These are phyloP conservation scores for Davidsoniella australis DNA, from an alignment of 2,329 filamentous ascomycete species.

Conservation along the genomic window DNA sequence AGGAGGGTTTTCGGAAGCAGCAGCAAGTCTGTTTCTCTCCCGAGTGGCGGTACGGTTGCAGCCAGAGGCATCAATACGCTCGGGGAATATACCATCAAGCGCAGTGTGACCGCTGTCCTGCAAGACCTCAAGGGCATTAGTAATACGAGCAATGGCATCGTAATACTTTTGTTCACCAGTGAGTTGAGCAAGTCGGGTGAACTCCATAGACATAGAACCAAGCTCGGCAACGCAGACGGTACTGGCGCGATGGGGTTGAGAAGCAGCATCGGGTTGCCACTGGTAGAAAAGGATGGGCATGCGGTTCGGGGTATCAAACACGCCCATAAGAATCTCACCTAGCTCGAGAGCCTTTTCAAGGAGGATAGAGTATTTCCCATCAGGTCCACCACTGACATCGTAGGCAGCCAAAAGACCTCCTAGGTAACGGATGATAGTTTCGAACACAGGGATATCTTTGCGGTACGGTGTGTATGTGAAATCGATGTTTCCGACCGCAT, in stretches of 20 bases:
- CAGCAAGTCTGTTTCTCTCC: slow-evolving; percentile 11
- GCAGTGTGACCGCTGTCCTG: slow-evolving; percentile 47
- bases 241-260: slow-evolving; percentile 45
- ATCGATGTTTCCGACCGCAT: slow-evolving; percentile 55
- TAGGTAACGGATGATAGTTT: slow-evolving; percentile 81
- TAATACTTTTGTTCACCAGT: slow-evolving; percentile 73
- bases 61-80: slow-evolving; percentile 60
- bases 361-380: slow-evolving; percentile 43
- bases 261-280: slow-evolving; percentile 52
- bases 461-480: slow-evolving; percentile 53
- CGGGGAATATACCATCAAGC: slow-evolving; percentile 65
- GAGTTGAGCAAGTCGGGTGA: slow-evolving; percentile 74
- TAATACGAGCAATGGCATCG: slow-evolving; percentile 75
- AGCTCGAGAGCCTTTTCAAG: slow-evolving; percentile 66
- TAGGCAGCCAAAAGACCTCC: slow-evolving; percentile 75
- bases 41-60: slow-evolving; percentile 42
- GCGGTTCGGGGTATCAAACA: slow-evolving; percentile 83
- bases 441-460: slow-evolving; percentile 69
- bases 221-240: slow-evolving; percentile 50
- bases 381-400: slow-evolving; percentile 54
- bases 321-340: slow-evolving; percentile 62
- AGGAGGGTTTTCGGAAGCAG: not conserved
- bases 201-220: slow-evolving; percentile 70
- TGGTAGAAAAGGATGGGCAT: slow-evolving; percentile 74
- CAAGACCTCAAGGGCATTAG: slow-evolving; percentile 57